Evolutionary conservation across 257 asterid genomes (phyloP).

Genomic region (Fraxinus cuspidata): DNA sequence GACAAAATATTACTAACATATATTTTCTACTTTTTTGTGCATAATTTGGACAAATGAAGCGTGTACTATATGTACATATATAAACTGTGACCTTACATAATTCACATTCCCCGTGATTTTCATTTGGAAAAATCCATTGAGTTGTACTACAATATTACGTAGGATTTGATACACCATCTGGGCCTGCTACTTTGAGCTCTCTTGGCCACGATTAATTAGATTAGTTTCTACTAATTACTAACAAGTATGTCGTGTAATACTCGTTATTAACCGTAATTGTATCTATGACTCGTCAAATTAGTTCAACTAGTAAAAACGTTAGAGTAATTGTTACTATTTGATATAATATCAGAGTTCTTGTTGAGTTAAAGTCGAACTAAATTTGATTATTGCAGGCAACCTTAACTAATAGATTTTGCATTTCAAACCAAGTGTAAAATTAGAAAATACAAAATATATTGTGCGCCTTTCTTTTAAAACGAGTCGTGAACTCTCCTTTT

Average conservation of each 20-base stretch:
- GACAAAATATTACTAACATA: no score
- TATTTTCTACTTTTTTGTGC: not conserved
- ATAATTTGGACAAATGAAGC: constrained; percentile 7
- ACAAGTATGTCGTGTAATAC: not conserved
- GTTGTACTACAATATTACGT: not conserved
- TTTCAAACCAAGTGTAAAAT: no score
- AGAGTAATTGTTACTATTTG: not conserved
- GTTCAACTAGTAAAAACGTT: no score
- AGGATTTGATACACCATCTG: no score
- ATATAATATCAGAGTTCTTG: no score
- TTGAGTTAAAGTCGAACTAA: no score
- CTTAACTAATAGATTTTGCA: no score
- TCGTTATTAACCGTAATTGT: not conserved
- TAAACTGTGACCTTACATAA: not conserved
- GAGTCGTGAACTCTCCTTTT: no score
- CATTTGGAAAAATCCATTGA: not conserved
- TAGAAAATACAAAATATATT: no score
- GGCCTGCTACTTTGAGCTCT: not conserved
- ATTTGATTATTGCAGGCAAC: no score
- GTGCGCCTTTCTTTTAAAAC: no score
- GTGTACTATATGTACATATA: not conserved
- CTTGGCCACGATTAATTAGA: not conserved
- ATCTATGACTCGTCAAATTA: not conserved
- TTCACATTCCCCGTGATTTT: not conserved
- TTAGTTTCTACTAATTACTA: not conserved